Base-by-base conservation (phyloP, 768 basidiomycete species). In the Rhizopogon vesiculosus region DNA sequence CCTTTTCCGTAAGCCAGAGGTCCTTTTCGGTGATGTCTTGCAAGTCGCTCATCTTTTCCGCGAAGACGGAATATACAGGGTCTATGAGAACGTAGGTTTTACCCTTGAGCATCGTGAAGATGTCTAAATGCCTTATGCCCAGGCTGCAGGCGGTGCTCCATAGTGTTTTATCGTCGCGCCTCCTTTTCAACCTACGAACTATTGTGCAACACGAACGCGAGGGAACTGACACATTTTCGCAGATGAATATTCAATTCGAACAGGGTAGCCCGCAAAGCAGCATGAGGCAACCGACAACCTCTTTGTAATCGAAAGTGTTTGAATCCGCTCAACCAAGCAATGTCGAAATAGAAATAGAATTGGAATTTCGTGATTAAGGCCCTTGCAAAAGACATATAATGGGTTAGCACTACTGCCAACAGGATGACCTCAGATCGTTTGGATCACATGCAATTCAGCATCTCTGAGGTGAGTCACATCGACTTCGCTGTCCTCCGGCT, bases 381-480 rank as follows among this genome's bases (percentile, higher is more conserved):
- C 73, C 69, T 42, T 70, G 70, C 42, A 81, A 67, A 56, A 82
- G 39, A 69, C 66, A 42, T 81, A 79, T 1, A 60, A 46, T 2
- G 62, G 56, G 56, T 77, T 78, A 2, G 72, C 57, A 16, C 76
- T 75, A 42, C 77, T 76, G 19, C 80, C 81, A 45, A 76, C 79
- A 63, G 78, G 72, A 66, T 85, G 84, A 10, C 84, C 83, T 80
- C 78, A 83, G 38, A 78, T 70, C 1, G 81, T 79, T 51, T 77
- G 73, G 55, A 84, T 84, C n/a, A 84, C 68, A 2, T 77, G 74
- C n/a, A 84, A 66, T 31, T 71, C 72, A 4, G 78, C 74, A 55
- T 76, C 74, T 50, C 59, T 68, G 64, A 81, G 64, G 43, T 71
- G 65, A 0, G 70, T 66, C 16, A 81, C 68, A 61, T 85, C 81